A percentile compares a stretch with the other conserved stretches of the same genome.
Conservation (phyloP, 805 yeast species). For the Metschnikowia lochheadii region DNA sequence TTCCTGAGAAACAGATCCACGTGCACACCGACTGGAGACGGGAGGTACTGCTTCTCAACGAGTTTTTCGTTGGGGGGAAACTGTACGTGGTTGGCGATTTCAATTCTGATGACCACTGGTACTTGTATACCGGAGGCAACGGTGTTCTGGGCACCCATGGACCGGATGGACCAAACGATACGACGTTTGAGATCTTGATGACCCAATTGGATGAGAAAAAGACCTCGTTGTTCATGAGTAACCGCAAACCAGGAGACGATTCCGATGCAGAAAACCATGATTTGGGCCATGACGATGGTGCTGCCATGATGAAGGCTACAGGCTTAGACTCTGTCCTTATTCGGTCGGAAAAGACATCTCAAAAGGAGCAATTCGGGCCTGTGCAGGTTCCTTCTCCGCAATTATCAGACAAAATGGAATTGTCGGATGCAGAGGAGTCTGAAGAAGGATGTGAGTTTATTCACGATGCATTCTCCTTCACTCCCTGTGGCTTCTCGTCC, state of each 20-base stretch:
- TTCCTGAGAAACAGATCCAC: constrained; percentile 76
- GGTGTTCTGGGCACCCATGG: constrained; percentile 8
- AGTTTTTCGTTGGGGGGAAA: constrained; percentile 57
- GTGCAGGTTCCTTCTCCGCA: constrained; percentile 35
- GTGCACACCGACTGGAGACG: constrained; percentile 83
- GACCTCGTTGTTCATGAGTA: constrained; percentile 57
- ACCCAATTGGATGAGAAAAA: constrained; percentile 63
- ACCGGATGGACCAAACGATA: constrained; percentile 48
- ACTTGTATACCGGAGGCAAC: constrained; percentile 66
- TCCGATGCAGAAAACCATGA: constrained; percentile 51
- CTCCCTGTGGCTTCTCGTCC: constrained; percentile 94
- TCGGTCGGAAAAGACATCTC: not conserved
- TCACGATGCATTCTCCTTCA: constrained; percentile 85
- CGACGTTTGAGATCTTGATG: constrained; percentile 85
- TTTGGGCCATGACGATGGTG: constrained; percentile 76
- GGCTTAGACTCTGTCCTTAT: constrained; percentile 58
- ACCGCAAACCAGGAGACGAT: constrained; percentile 43
- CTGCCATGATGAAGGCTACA: constrained; percentile 58
- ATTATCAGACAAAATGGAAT: constrained; percentile 25
- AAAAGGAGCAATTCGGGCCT: not conserved
- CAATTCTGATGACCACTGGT: constrained; percentile 84
- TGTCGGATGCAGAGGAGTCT: constrained; percentile 16
- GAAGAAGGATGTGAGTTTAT: constrained; percentile 31
- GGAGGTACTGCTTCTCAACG: constrained; percentile 69
- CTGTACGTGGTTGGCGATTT: constrained; percentile 74